Conservation (phyloP, 2,329 filamentous ascomycete species). For the Nakataea oryzae region DNA sequence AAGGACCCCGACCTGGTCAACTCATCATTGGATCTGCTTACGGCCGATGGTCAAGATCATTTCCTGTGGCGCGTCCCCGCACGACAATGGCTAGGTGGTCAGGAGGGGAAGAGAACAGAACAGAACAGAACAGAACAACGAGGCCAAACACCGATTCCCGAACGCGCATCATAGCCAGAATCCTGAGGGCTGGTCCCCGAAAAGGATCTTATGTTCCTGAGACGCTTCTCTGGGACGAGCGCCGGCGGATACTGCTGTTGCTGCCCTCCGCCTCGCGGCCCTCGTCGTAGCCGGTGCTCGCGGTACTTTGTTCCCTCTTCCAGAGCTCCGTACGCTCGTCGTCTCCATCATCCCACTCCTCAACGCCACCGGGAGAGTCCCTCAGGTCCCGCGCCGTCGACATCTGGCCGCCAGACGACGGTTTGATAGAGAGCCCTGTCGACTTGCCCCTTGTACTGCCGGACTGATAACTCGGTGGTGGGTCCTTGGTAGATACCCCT, state of each 20-base stretch:
- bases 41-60: too few relatives aligned
- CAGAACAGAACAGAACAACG: background rate
- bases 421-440: background rate
- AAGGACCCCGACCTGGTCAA: background rate
- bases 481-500: background rate
- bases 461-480: constrained; percentile 3
- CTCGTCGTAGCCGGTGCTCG: background rate
- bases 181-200: background rate
- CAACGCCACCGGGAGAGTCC: background rate
- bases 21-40: background rate
- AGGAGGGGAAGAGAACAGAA: background rate
- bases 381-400: background rate
- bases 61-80: too few relatives aligned
- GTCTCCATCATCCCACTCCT: background rate
- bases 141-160: too few relatives aligned
- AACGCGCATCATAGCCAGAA: background rate
- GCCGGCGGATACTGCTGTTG: background rate
- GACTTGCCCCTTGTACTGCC: background rate
- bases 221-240: background rate
- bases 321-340: background rate
- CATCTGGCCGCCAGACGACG: background rate
- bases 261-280: background rate
- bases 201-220: background rate
- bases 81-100: background rate
- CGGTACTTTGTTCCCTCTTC: background rate